Percentiles rank a stretch among this genome's conserved stretches.
Evolutionary conservation across 768 basidiomycete species (phyloP).

Genomic region (Trametopsis cervina): DNA sequence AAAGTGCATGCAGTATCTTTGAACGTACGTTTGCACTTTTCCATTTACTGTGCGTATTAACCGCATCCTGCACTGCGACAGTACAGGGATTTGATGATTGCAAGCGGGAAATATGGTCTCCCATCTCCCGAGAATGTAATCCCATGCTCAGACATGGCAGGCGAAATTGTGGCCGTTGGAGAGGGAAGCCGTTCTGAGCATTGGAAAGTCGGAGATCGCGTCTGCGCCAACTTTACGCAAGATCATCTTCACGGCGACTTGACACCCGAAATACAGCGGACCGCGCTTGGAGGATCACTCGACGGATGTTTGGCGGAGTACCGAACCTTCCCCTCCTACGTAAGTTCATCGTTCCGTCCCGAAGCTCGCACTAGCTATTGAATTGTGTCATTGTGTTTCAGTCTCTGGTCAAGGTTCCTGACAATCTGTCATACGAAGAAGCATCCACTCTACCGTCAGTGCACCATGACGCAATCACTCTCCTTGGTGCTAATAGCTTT

Average conservation of each 20-base stretch:
- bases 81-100: conserved; percentile 28
- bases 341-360: conserved; percentile 13
- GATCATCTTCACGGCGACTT: conserved; percentile 43
- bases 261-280: conserved; percentile 26
- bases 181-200: conserved; percentile 25
- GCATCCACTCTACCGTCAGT: conserved; percentile 55
- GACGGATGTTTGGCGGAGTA: conserved; percentile 53
- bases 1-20: conserved; percentile 52
- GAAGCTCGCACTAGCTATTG: neutral
- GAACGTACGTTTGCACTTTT: conserved; percentile 24
- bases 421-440: conserved; percentile 55
- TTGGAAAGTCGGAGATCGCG: conserved; percentile 52
- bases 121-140: conserved; percentile 5
- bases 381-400: no score
- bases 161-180: conserved; percentile 45
- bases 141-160: conserved; percentile 44
- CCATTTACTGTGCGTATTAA: no score
- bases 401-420: conserved; percentile 7
- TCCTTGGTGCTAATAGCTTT: neutral
- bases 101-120: neutral
- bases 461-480: no score
- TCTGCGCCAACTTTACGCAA: conserved; percentile 44
- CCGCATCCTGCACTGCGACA: no score
- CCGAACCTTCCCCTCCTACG: conserved; percentile 41
- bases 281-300: conserved; percentile 38